Evolutionary conservation across 225 moss, liverwort and hornwort species (phyloP).

Genomic region (Takakia lepidozioides): DNA sequence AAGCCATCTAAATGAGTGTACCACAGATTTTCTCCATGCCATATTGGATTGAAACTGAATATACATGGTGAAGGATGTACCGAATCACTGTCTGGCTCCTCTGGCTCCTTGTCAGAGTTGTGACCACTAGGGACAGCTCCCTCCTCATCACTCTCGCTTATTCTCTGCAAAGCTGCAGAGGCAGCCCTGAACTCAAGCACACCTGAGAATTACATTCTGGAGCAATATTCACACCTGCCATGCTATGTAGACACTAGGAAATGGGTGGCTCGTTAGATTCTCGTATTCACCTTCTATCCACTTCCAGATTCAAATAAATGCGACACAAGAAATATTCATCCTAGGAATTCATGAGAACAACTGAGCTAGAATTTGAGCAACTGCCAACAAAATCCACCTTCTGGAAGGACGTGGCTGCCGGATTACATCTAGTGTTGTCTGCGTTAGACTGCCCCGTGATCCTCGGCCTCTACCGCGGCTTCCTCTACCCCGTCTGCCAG

Average conservation of each 20-base stretch:
- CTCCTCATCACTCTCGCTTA: conserved; percentile 33
- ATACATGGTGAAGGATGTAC: conserved; percentile 12
- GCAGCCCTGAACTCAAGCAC: conserved; percentile 20
- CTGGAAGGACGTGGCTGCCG: conserved; percentile 35
- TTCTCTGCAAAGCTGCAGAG: conserved; percentile 18
- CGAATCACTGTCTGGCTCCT: conserved; percentile 36
- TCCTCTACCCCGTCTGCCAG: conserved; percentile 46
- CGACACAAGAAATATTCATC: not conserved
- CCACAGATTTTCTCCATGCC: conserved; percentile 2
- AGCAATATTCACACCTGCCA: too few relatives aligned
- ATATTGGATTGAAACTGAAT: not conserved
- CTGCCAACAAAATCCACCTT: conserved; percentile 16
- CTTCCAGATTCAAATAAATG: too few relatives aligned
- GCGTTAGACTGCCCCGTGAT: conserved; percentile 37
- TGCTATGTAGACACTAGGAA: too few relatives aligned
- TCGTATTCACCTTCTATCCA: too few relatives aligned
- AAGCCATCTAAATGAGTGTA: not conserved
- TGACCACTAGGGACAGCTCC: conserved; percentile 27
- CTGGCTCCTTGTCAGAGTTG: conserved; percentile 34
- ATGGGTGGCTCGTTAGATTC: too few relatives aligned
- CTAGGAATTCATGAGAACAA: not conserved
- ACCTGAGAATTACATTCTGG: too few relatives aligned
- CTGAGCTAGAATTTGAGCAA: not conserved
- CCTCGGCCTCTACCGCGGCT: conserved; percentile 39
- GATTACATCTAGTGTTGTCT: conserved; percentile 57